phyloP scores from a whole-genome alignment of 2,329 filamentous ascomycete species.

The Lecanicillium sp. region DNA sequence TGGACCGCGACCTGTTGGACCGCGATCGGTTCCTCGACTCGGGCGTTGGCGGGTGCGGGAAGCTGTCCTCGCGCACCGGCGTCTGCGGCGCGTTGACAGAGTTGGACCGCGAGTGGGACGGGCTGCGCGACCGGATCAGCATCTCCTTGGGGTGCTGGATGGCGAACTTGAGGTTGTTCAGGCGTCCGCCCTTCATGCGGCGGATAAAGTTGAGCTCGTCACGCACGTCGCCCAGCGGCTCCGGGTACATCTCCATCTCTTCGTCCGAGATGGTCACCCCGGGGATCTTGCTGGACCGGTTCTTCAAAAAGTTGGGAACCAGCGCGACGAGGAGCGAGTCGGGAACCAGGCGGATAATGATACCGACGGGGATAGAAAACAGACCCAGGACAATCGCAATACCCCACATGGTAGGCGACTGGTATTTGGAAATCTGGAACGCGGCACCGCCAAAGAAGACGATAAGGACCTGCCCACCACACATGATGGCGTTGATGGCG shows the following conservation, averaged over 20 bases:
- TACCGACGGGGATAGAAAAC: constrained; percentile 78
- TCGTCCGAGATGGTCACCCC: constrained; percentile 59
- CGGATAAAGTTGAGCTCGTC: constrained; percentile 78
- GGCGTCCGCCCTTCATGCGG: constrained; percentile 71
- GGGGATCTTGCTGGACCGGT: constrained; percentile 40
- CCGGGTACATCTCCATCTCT: constrained; percentile 63
- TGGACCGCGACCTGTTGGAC: constrained; percentile 59
- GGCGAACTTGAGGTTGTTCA: constrained; percentile 76
- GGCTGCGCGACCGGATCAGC: constrained; percentile 57
- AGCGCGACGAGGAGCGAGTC: constrained; percentile 57
- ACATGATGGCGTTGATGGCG: constrained; percentile 77
- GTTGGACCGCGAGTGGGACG: constrained; percentile 58
- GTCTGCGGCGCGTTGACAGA: constrained; percentile 57
- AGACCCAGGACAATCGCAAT: constrained; percentile 78
- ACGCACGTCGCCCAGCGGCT: constrained; percentile 66
- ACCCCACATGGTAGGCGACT: constrained; percentile 76
- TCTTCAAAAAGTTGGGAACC: constrained; percentile 49
- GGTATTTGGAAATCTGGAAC: constrained; percentile 61
- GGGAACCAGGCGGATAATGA: constrained; percentile 75
- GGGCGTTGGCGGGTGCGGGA: constrained; percentile 46
- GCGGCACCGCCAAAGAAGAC: constrained; percentile 78
- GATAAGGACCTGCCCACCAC: constrained; percentile 83
- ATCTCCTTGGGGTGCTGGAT: constrained; percentile 69
- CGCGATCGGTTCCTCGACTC: constrained; percentile 60
- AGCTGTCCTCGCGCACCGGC: constrained; percentile 52